Base-by-base conservation (phyloP, 2,329 filamentous ascomycete species). In the Nemania abortiva region DNA sequence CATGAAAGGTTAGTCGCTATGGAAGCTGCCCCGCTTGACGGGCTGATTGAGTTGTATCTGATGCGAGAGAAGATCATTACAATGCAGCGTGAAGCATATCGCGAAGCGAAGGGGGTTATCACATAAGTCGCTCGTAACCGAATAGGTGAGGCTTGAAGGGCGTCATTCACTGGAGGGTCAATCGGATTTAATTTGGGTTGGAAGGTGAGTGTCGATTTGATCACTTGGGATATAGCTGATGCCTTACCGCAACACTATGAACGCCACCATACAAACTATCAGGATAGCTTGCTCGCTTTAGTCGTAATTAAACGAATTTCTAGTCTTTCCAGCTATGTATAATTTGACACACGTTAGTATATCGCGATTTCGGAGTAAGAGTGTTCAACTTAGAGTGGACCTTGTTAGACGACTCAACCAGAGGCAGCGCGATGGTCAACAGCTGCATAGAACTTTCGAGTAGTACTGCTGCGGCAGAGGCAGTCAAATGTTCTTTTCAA, bases 31-130 rank as follows among this genome's bases (percentile, higher is more conserved):
- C 37, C 62, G 7, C 6, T 18, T 0, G 54, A 69, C 10, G 31
- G 52, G 13, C 2, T 66, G 31, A 37, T 47, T 2, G 69, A 66
- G 27, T 20, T 71, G 27, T 54, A 63, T 29, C 34, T 50, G 9
- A 69, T 71, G 69, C 42, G 63, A 15, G 69, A 71, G 24, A 50
- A 69, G n/a, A 56, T 71, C 31, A 31, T 59, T 0, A 69, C 66
- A 15, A 71, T 66, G 66, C 63, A 69, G 52, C 62, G 69, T 11
- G 69, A 69, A 13, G 42, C 66, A 45, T 66, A 63, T n/a, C 39
- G 66, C 15, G 69, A 71, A 37, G 63, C 59, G 9, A 54, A 63
- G 49, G 63, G 63, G 2, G 3, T 52, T 3, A 3, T 69, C 1
- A 42, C 50, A 29, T 69, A 52, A 66, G 47, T 58, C 6, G 24